Percentiles rank a stretch among this genome's conserved stretches.
phyloP scores from a whole-genome alignment of 1,284 basidiomycete species.

The Entoloma clypeatum region DNA sequence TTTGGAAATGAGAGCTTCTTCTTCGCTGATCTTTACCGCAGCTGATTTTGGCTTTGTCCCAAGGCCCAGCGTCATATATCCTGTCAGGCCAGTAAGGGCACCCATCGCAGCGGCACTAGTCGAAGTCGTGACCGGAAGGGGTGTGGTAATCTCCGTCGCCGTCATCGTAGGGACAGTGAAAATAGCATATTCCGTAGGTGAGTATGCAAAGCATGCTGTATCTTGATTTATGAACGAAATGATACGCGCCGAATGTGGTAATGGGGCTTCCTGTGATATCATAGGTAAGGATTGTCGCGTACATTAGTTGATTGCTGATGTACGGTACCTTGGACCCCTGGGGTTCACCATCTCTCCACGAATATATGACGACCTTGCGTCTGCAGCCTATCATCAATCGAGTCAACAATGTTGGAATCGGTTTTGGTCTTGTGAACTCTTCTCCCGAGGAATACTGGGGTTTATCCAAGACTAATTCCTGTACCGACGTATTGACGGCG shows the following conservation, averaged over 20 bases:
- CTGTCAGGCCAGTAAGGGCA: constrained; percentile 75
- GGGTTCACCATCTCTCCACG: constrained; percentile 83
- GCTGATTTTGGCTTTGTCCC: constrained; percentile 71
- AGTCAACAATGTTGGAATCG: constrained; percentile 64
- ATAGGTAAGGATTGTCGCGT: constrained; percentile 8
- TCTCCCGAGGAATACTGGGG: constrained; percentile 20
- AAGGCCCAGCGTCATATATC: constrained; percentile 84
- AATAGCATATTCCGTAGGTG: constrained; percentile 70
- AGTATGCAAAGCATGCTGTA: constrained; percentile 72
- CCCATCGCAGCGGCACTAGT: constrained; percentile 58
- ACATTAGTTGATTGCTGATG: constrained; percentile 1
- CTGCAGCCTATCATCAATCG: constrained; percentile 83
- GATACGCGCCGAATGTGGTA: constrained; percentile 83
- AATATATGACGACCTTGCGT: constrained; percentile 81
- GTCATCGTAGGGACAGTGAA: constrained; percentile 63
- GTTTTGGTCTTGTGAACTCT: constrained; percentile 36
- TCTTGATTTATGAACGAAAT: constrained; percentile 67
- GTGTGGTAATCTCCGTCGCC: constrained; percentile 54
- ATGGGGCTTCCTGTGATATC: constrained; percentile 62
- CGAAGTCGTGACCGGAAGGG: constrained; percentile 42
- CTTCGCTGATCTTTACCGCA: constrained; percentile 57
- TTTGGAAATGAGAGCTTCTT: constrained; percentile 72
- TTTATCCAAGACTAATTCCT: constrained; percentile 34
- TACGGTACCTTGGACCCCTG: constrained; percentile 65
- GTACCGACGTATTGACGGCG: constrained; percentile 62